These are phyloP conservation scores for Entamoeba invadens DNA, from an alignment of 208 protist genomes.

Conservation along the genomic window DNA sequence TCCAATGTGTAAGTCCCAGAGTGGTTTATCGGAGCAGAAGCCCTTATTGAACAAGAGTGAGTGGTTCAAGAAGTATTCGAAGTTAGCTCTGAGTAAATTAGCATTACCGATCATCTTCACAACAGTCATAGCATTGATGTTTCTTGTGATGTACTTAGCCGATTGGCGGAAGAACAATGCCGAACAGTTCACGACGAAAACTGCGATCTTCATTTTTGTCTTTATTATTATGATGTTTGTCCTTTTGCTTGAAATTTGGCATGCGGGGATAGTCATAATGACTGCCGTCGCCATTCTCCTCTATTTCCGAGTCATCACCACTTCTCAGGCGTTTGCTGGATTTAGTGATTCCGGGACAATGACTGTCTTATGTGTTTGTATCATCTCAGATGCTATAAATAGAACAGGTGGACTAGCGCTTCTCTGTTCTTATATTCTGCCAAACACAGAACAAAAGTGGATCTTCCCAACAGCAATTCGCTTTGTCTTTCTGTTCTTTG, in stretches of 20 bases:
- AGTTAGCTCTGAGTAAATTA: background rate
- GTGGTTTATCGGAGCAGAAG: background rate
- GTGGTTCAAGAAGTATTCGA: background rate
- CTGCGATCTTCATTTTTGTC: background rate
- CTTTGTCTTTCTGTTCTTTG: background rate
- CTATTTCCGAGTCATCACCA: background rate
- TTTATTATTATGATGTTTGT: background rate
- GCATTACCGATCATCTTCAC: background rate
- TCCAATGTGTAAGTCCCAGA: background rate
- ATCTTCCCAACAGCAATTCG: background rate
- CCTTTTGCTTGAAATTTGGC: background rate
- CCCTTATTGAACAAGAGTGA: background rate
- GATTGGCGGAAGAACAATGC: background rate
- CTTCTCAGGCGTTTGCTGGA: background rate
- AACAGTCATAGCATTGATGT: background rate
- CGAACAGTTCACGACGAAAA: background rate
- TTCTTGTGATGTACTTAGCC: background rate
- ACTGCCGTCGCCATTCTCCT: background rate
- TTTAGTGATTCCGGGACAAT: background rate
- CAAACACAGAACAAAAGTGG: background rate
- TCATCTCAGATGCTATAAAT: background rate
- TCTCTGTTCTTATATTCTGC: background rate
- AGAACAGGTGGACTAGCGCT: background rate
- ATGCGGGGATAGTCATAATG: background rate
- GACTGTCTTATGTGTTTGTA: background rate